Evolutionary conservation across 306 rosid species (phyloP), one percentile per base, ranked within the genome.

Genomic region (Cucurbita argyrosperma): DNA sequence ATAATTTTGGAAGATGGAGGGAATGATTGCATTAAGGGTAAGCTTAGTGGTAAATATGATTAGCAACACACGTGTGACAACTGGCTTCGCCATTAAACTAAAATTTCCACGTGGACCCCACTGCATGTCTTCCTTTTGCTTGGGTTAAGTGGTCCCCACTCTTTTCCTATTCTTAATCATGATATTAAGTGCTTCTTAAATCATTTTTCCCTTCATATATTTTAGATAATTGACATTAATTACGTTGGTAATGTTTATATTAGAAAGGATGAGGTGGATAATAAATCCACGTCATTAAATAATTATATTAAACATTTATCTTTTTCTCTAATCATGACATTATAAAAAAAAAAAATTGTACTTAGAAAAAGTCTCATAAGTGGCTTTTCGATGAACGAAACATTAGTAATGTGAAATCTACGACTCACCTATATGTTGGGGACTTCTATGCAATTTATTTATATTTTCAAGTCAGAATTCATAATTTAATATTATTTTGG

Each of bases 41-140:
- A 80, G 83, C 60, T 83, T 78, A 84, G 92, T 89, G 99, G 89
- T 89, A 82, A 90, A 79, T 90, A 94, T 94, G 95, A 94, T 94
- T 88, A 90, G 81, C 58, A 75, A 80, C 89, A 83, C 96, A 85
- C 95, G 90, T 86, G 94, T 85, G 87, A 78, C 98, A 90, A 86
- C 92, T 85, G 92, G 90, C 86, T 81, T 82, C 78, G 35, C 77
- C 38, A 43, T 10, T 49, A 71, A 85, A 65, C 82, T 67, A 64
- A 65, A 43, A 40, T 73, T 46, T 26, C 52, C 46, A 57, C 1
- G 61, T 43, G 71, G 71, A 5, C 39, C 71, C 54, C 53, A 43
- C n/a, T 65, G 38, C 71, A 10, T 68, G 23, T 23, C 57, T 68
- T 67, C 21, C 6, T 65, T 50, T 10, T n/a, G 53, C 37, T 64